Evolutionary conservation across 2,329 filamentous ascomycete genomes (phyloP).

Genomic region (Cercospora sojina): DNA sequence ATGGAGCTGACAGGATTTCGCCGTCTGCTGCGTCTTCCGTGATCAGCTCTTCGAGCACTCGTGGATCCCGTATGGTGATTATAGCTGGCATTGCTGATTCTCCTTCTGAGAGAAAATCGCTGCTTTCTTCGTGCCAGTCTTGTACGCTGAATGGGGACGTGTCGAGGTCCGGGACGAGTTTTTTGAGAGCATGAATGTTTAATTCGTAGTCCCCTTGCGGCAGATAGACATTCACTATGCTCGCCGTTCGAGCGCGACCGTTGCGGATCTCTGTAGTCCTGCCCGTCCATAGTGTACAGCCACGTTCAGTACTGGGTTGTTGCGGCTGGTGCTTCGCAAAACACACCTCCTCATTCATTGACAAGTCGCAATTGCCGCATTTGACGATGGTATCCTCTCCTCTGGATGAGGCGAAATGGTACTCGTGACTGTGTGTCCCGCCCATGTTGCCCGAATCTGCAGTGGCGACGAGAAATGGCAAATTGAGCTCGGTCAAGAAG

Average conservation of each 20-base stretch:
- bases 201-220: slow-evolving; percentile 39
- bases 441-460: slow-evolving; percentile 97
- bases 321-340: slow-evolving; percentile 11
- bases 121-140: slow-evolving; percentile 30
- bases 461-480: slow-evolving; percentile 81
- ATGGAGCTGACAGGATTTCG: slow-evolving; percentile 30
- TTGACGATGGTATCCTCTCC: slow-evolving; percentile 84
- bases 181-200: slow-evolving; percentile 66
- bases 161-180: slow-evolving; percentile 66
- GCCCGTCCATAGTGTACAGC: slow-evolving; percentile 21
- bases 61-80: slow-evolving; percentile 17
- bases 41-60: slow-evolving; percentile 16
- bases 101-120: slow-evolving; percentile 37
- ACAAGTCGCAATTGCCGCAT: slow-evolving; percentile 71
- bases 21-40: neutral
- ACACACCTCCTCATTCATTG: slow-evolving; percentile 81
- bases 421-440: slow-evolving; percentile 89
- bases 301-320: neutral
- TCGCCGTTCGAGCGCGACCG: slow-evolving; percentile 43
- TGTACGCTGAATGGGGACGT: slow-evolving; percentile 38
- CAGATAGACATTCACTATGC: slow-evolving; percentile 64
- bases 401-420: slow-evolving; percentile 74
- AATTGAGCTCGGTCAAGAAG: slow-evolving; percentile 77
- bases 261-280: slow-evolving; percentile 4
- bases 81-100: neutral